Evolutionary conservation across 176 grass and related monocot species (phyloP).

Genomic region (Poa annua): DNA sequence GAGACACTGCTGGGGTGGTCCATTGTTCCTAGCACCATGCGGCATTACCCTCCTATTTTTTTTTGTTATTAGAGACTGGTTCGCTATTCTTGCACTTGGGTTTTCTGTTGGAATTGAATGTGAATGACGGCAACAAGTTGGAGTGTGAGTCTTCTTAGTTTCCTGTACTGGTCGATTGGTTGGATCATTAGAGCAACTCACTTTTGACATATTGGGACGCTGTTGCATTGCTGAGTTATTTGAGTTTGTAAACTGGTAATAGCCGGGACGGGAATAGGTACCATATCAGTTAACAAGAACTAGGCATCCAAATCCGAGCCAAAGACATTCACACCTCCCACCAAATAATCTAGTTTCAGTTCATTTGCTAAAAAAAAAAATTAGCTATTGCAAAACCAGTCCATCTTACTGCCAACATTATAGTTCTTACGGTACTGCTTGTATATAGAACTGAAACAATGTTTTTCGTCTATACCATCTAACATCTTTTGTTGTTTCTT

Average conservation of each 20-base stretch:
- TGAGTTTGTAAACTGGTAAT: background rate
- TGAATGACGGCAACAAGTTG: background rate
- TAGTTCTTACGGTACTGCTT: slow-evolving; percentile 22
- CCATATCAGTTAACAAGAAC: background rate
- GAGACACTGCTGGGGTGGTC: slow-evolving; percentile 10
- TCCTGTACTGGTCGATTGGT: slow-evolving; percentile 4
- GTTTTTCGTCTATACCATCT: slow-evolving; percentile 3
- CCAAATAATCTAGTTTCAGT: background rate
- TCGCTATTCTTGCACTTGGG: background rate
- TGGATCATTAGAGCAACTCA: background rate
- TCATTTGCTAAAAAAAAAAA: background rate
- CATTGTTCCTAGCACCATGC: slow-evolving; percentile 2
- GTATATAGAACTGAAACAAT: slow-evolving; percentile 24
- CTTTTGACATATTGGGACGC: background rate
- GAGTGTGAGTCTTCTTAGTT: background rate
- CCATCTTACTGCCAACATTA: slow-evolving; percentile 3
- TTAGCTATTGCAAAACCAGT: slow-evolving; percentile 26
- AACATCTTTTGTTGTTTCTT: background rate
- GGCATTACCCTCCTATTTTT: background rate
- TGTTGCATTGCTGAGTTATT: background rate
- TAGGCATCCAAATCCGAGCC: background rate
- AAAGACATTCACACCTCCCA: background rate
- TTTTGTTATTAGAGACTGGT: background rate
- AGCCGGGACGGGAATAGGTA: background rate
- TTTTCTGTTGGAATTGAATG: background rate